Conservation (phyloP, 2,329 filamentous ascomycete species). For the Aureobasidium sp. region DNA sequence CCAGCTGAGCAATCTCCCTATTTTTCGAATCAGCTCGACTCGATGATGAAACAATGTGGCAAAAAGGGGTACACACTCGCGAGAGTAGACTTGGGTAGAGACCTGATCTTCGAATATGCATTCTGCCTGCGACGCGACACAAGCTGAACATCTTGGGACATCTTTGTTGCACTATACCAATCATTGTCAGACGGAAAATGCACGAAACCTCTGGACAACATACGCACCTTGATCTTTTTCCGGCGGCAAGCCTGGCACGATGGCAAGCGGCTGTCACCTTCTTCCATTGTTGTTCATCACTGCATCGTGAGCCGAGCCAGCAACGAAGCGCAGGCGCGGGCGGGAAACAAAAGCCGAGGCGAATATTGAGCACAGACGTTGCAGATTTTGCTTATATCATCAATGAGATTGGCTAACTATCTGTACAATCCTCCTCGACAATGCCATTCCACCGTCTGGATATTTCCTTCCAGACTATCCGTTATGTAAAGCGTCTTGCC, state of each 20-base stretch:
- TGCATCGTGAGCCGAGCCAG: neutral
- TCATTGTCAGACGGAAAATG: neutral
- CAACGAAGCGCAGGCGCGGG: neutral
- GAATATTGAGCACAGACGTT: neutral
- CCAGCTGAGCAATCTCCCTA: neutral
- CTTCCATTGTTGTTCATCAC: neutral
- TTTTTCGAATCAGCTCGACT: no score
- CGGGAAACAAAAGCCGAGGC: neutral
- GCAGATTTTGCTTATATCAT: neutral
- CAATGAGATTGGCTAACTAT: neutral
- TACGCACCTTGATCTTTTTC: neutral
- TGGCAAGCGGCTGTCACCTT: neutral
- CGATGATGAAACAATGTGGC: no score
- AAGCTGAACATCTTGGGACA: slow-evolving; percentile 13
- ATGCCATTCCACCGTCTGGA: neutral
- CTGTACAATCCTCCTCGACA: neutral
- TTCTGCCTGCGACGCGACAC: slow-evolving; percentile 11
- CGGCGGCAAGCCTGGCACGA: neutral
- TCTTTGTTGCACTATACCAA: slow-evolving; percentile 11
- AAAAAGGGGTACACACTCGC: slow-evolving; percentile 1
- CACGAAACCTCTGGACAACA: no score
- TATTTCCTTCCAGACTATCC: neutral
- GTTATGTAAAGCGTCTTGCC: neutral
- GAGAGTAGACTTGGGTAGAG: slow-evolving; percentile 14
- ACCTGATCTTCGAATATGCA: slow-evolving; percentile 14